A percentile compares a stretch with the other conserved stretches of the same genome.
Conservation (phyloP, 495 filamentous ascomycete genomes). For the Xylaria cubensis region DNA sequence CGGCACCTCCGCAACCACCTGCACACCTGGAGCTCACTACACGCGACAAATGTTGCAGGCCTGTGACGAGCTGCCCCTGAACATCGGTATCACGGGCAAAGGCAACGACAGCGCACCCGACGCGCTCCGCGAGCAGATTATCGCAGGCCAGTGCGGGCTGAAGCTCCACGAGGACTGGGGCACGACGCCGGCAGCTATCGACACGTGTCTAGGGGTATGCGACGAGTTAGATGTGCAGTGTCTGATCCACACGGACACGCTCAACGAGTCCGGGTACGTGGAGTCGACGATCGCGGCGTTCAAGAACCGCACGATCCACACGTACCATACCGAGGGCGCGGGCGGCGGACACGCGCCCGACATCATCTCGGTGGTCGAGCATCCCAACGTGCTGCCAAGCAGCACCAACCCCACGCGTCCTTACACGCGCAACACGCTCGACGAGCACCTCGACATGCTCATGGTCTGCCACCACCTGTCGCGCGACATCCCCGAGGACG, state of each 20-base stretch:
- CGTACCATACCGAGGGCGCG: conserved; percentile 97
- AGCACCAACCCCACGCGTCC: conserved; percentile 94
- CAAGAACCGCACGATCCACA: conserved; percentile 92
- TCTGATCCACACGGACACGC: conserved; percentile 96
- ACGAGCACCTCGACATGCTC: conserved; percentile 98
- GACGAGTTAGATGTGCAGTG: conserved; percentile 93
- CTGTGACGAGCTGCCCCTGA: conserved; percentile 84
- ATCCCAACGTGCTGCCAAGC: conserved; percentile 89
- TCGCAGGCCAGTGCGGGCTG: conserved; percentile 85
- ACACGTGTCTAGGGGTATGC: conserved; percentile 85
- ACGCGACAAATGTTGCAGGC: conserved; percentile 94
- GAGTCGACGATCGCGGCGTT: conserved; percentile 89
- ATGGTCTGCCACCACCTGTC: conserved; percentile 98
- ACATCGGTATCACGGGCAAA: conserved; percentile 94
- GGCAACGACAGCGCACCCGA: conserved; percentile 82
- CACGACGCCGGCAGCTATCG: conserved; percentile 89
- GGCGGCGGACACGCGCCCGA: conserved; percentile 97
- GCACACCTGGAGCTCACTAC: conserved; percentile 84
- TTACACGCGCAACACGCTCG: conserved; percentile 90
- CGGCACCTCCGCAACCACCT: conserved; percentile 94
- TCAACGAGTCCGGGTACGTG: conserved; percentile 97
- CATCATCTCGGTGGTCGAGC: conserved; percentile 93
- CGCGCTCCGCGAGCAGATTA: conserved; percentile 80
- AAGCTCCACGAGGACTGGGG: conserved; percentile 99
- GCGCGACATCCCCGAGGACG: conserved; percentile 92